Evolutionary conservation across 495 filamentous ascomycete genomes (phyloP), one percentile per base, ranked within the genome.

Genomic region (Trichoderma virens): DNA sequence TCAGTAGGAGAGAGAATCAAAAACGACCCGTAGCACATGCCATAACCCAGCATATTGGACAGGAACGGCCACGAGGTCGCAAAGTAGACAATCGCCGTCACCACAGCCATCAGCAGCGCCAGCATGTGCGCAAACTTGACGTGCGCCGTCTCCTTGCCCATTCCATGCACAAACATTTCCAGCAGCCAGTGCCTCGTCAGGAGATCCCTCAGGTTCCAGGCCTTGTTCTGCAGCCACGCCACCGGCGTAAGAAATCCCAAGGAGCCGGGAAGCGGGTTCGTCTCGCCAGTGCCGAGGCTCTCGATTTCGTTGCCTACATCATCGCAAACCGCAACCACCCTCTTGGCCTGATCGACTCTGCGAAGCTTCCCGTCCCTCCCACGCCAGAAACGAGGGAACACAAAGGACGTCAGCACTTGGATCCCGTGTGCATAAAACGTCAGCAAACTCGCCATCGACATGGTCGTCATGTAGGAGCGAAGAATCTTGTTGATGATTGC

Each of bases 1-100:
- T 90, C 96, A 0, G 92, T 94, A 0, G 94, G 95, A 2, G 93
- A 96, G 78, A 98, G 84, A 65, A 96, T 75, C 63, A 91, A 83
- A 43, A 98, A 77, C 20, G 90, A 81, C 18, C 82, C 82, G 70
- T 98, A 98, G 70, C 87, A 90, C 75, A 97, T 91, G 23, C 85
- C 87, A 69, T 93, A 88, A 5, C 91, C 92, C 69, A 97, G 82
- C 45, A 97, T 78, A 70, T 98, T 98, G 30, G 90, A 94, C 61
- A 97, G 72, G 70, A 83, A 90, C 43, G 85, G 82, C 68, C 89
- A 93, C 2, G 76, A 77, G 11, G 88, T 80, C 31, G 88, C 76
- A 67, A 91, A 87, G 74, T 93, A 96, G 65, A 86, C 83, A 2
- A 81, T 73, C 23, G 90, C 83, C 30, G 84, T 77, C 8, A 72